Conservation (phyloP, 768 basidiomycete genomes). For the Phallus indusiatus region DNA sequence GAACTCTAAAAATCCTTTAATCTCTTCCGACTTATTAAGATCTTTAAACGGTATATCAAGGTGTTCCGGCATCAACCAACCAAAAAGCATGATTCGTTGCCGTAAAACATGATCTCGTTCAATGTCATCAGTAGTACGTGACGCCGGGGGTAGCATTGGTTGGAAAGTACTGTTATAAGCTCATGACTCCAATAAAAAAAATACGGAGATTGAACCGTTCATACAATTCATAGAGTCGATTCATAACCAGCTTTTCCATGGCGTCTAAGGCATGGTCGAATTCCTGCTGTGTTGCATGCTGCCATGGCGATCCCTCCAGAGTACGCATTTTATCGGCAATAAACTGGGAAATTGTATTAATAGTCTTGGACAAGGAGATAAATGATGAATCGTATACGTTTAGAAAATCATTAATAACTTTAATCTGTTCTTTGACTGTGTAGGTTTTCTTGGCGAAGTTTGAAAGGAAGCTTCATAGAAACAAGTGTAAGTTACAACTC, state of each 20-base stretch:
- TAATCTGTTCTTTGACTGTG: constrained; percentile 87
- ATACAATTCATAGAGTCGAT: constrained; percentile 89
- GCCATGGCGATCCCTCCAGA: constrained; percentile 61
- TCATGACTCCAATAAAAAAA: constrained; percentile 8
- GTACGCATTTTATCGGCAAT: constrained; percentile 83
- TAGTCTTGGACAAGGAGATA: not conserved
- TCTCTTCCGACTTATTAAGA: constrained; percentile 42
- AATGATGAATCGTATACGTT: constrained; percentile 41
- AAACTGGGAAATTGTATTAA: constrained; percentile 44
- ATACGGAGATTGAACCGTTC: constrained; percentile 21
- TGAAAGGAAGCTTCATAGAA: constrained; percentile 64
- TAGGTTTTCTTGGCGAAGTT: constrained; percentile 91
- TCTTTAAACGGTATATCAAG: constrained; percentile 71
- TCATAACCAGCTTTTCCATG: constrained; percentile 99
- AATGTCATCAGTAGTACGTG: constrained; percentile 89
- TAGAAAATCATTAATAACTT: constrained; percentile 91
- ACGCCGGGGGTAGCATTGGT: constrained; percentile 68
- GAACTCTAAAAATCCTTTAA: constrained; percentile 76
- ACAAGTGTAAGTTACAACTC: not conserved
- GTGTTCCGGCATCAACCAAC: constrained; percentile 83
- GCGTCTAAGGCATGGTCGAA: constrained; percentile 97
- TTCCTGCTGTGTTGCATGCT: constrained; percentile 63
- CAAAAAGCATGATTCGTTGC: constrained; percentile 85
- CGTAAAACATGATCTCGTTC: constrained; percentile 86
- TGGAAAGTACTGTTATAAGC: constrained; percentile 70